A percentile compares a stretch with the other conserved stretches of the same genome.
Evolutionary conservation across 2,329 filamentous ascomycete genomes (phyloP).

Genomic region (Cladophialophora chaetospira): DNA sequence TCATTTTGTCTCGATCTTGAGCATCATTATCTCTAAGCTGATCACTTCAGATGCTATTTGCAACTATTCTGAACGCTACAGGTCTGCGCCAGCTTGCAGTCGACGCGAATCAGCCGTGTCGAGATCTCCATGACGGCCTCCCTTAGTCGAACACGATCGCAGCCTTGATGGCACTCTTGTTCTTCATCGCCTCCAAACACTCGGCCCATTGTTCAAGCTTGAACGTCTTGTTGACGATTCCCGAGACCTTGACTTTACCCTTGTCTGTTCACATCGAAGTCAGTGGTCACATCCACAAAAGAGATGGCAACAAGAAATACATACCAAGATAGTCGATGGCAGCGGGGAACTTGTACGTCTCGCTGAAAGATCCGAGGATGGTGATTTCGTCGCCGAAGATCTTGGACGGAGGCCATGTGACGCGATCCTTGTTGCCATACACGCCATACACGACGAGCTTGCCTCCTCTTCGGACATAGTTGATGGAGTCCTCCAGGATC

Average conservation of each 20-base stretch:
- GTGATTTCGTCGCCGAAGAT: conserved; percentile 71
- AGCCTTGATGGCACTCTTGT: conserved; percentile 74
- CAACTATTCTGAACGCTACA: not conserved
- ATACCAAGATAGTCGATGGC: conserved; percentile 54
- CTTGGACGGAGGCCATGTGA: conserved; percentile 70
- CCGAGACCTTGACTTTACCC: conserved; percentile 53
- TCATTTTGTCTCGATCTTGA: no score
- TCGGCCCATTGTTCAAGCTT: conserved; percentile 72
- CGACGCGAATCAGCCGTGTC: not conserved
- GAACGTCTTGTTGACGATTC: conserved; percentile 73
- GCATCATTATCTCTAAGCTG: no score
- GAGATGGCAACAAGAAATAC: conserved; percentile 15
- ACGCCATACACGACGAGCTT: conserved; percentile 74
- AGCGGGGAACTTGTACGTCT: conserved; percentile 70
- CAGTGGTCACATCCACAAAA: not conserved
- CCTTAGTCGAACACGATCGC: conserved; percentile 66
- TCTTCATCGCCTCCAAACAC: conserved; percentile 69
- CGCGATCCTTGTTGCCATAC: conserved; percentile 63
- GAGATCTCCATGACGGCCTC: not conserved
- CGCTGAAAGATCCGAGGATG: conserved; percentile 72
- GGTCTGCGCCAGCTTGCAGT: not conserved
- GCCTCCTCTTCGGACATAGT: conserved; percentile 71
- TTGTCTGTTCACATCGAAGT: conserved; percentile 35
- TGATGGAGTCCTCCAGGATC: conserved; percentile 70
- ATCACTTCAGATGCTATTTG: no score